Base-by-base conservation (phyloP, 306 rosid genomes). In the Castanea sativa region DNA sequence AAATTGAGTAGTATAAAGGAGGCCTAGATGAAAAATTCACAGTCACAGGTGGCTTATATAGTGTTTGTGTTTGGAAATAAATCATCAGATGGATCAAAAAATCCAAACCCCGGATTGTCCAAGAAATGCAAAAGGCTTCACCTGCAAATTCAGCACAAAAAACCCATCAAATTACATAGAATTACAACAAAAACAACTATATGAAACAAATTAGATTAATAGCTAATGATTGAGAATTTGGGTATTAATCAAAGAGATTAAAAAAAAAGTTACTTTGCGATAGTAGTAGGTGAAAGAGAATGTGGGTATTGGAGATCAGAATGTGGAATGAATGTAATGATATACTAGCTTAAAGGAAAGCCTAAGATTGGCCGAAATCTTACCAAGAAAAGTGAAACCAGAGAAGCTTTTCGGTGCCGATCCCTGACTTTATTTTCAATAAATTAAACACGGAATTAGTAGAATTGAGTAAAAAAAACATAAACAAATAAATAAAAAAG, bases 1-100 rank as follows among this genome's bases (percentile, higher is more conserved):
- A 87, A 85, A 93, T 87, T 78, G 92, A 86, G 81, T 84, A 92
- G 58, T 85, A 85, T 56, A 89, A 88, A 53, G 88, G 91, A 23
- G 85, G 83, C 29, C 78, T 83, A 69, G 86, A 87, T 74, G 83
- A 89, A 82, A 75, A 88, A 68, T 85, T 49, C 45, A 8, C 45
- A 12, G 14, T 87, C 83, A 85, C 78, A 56, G 82, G 71, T 78
- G 83, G 79, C 85, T 82, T 86, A 77, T 73, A 77, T 78, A 80
- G 71, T 76, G 87, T 81, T 88, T 81, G 98, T 76, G 87, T 81
- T 88, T 81, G 98, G 91, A 82, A 89, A 93, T 76, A 81, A 90
- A 91, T 87, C 97, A 91, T 93, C 93, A 93, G 97, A 91, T 80
- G 91, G 78, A 80, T 82, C 82, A 80, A 10, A 49, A 49, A 85